Evolutionary conservation across 257 asterid genomes (phyloP).

Genomic region (Orobanche coerulescens): DNA sequence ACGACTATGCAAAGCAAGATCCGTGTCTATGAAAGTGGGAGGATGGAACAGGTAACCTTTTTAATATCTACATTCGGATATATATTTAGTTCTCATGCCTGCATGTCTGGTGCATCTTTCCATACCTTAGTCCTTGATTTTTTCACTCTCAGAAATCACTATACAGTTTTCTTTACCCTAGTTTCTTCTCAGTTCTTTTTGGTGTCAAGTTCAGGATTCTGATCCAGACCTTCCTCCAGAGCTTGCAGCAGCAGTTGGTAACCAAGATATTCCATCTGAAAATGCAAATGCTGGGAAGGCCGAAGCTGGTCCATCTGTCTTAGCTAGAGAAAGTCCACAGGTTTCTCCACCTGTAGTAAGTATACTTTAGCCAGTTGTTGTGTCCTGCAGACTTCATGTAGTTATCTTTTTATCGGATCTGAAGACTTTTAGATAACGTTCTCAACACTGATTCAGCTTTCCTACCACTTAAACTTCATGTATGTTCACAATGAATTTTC

Average conservation of each 20-base stretch:
- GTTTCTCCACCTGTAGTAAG: conserved; percentile 60
- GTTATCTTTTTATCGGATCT: not conserved
- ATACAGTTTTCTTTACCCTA: not conserved
- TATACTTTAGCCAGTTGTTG: not conserved
- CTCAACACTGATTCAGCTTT: not conserved
- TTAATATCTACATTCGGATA: conserved; percentile 15
- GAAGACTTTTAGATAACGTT: not conserved
- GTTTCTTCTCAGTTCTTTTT: not conserved
- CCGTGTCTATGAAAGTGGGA: conserved; percentile 91
- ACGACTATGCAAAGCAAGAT: conserved; percentile 92
- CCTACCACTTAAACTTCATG: not conserved
- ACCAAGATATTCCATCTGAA: conserved; percentile 56
- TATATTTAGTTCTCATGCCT: not conserved
- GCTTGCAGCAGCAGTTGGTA: conserved; percentile 91
- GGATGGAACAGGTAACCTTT: conserved; percentile 77
- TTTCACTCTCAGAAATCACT: not conserved
- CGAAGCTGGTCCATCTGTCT: conserved; percentile 51
- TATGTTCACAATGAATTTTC: no score
- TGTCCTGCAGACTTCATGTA: not conserved
- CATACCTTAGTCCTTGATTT: not conserved
- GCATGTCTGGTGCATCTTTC: not conserved
- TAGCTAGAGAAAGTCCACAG: conserved; percentile 41
- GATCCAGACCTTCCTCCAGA: conserved; percentile 99
- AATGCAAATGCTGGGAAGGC: conserved; percentile 42
- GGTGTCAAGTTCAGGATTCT: conserved; percentile 54